A percentile compares a stretch with the other conserved stretches of the same genome.
phyloP scores from a whole-genome alignment of 169 alveolate genomes.

The Plasmodium coatneyi region DNA sequence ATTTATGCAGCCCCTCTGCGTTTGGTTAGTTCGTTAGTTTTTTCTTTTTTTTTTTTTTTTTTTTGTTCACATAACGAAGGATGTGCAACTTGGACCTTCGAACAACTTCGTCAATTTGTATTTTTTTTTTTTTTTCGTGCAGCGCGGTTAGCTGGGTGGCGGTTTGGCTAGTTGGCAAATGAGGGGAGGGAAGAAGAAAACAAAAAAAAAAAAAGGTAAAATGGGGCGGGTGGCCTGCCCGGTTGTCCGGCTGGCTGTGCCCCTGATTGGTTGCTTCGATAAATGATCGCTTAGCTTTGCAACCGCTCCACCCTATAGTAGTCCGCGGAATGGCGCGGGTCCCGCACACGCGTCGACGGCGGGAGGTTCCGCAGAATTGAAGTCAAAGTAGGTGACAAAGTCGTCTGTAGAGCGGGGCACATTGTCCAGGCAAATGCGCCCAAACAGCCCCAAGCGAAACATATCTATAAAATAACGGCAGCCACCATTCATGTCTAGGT shows the following conservation, averaged over 20 bases:
- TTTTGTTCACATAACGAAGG: background rate
- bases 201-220: background rate
- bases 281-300: background rate
- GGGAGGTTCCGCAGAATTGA: conserved; percentile 39
- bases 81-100: background rate
- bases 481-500: conserved; percentile 73
- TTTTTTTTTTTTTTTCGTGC: background rate
- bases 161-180: background rate
- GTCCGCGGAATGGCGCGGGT: conserved; percentile 63
- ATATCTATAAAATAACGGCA: conserved; percentile 58
- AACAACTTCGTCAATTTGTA: background rate
- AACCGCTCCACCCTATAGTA: background rate
- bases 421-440: conserved; percentile 38
- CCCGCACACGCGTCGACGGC: background rate
- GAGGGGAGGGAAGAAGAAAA: background rate
- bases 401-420: conserved; percentile 19
- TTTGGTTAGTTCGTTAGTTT: background rate
- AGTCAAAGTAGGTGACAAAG: conserved; percentile 55
- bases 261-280: conserved; percentile 20
- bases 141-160: background rate
- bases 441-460: conserved; percentile 62
- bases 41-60: background rate
- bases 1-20: background rate
- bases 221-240: background rate
- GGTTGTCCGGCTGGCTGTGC: background rate